Evolutionary conservation across 441 rosid genomes (phyloP), one percentile per base, ranked within the genome.

Genomic region (Monsonia emarginata): DNA sequence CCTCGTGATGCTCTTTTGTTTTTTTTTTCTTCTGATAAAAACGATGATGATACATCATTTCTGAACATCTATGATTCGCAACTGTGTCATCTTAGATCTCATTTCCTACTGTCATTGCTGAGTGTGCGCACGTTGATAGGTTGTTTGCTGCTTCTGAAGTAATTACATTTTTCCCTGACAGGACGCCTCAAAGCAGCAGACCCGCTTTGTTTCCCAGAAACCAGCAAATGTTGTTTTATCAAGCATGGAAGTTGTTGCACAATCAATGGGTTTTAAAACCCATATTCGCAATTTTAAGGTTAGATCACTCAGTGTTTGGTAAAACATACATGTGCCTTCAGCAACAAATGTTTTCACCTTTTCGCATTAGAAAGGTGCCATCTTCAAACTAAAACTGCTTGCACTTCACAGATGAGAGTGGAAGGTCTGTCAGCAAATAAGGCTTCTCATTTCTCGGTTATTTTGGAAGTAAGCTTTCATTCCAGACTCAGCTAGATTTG

Each of bases 221-320:
- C 97, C 97, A 60, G 93, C 93, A 75, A 85, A 76, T 58, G 97
- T 93, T 69, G 89, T 84, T 54, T 82, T 93, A 54, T 88, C 95
- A 59, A 93, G 86, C 76, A 88, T 93, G 96, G 98, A 93, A 86
- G 97, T 93, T 60, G 96, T 93, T 73, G 89, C 97, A 9, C 98
- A 90, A 67, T 93, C 98, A 65, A 90, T 93, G 98, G 97, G 98
- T 11, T 93, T 82, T 67, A 93, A 93, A 82, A 93, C 98, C 0
- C 98, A 93, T 61, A 93, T 93, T 69, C 96, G 97, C 32, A 93
- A 93, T 69, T 93, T 80, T 74, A 90, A 90, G 91, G 98, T 54
- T 89, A 70, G 77, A 81, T 2, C 9, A 24, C 31, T 67, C 48
- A 32, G n/a, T 46, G 31, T 54, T 44, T 28, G 13, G 8, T 11